Evolutionary conservation across 2,329 filamentous ascomycete genomes (phyloP), one percentile per base, ranked within the genome.

Genomic region (Diaporthe helianthi): DNA sequence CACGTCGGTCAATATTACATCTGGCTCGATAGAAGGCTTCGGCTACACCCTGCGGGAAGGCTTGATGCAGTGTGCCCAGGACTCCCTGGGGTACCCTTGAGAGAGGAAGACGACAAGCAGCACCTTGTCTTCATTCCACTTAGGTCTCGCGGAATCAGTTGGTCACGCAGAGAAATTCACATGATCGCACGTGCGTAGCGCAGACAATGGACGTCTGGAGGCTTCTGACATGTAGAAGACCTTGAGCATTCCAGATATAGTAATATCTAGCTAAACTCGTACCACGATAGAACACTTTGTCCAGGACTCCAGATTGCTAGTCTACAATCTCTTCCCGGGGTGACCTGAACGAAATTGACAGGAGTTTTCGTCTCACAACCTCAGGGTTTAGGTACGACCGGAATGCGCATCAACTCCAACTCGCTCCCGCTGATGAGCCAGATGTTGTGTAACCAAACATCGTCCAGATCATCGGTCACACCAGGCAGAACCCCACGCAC

Each of bases 11-110:
- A 36, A 63, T 49, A 49, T 19, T n/a, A 36, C n/a, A n/a, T n/a
- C n/a, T n/a, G n/a, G n/a, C 47, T 31, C 19, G 10, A 33, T 49
- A 13, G 41, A 36, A 17, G 29, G 10, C 41, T 22, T 49, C 41
- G 58, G 44, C 58, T 63, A 2, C 58, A 36, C 49, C 58, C 58
- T 63, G 58, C 58, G 49, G 58, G 58, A 63, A 63, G 58, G 44
- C 58, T 49, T 49, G 44, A 63, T 10, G 58, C 58, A 46, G 58
- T 49, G 58, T 63, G 58, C 58, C 58, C 58, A 49, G 24, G 24
- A 24, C 19, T 63, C 13, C 58, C 29, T 47, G 58, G 58, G 44
- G 12, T 15, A 63, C 8, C 58, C 58, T 49, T 49, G 58, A 49
- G 44, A 24, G n/a, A 49, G 29, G 29, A 33, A 49, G 33, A 19